Evolutionary conservation across 148 eudicot species (phyloP).

Genomic region (Chenopodium formosanum): DNA sequence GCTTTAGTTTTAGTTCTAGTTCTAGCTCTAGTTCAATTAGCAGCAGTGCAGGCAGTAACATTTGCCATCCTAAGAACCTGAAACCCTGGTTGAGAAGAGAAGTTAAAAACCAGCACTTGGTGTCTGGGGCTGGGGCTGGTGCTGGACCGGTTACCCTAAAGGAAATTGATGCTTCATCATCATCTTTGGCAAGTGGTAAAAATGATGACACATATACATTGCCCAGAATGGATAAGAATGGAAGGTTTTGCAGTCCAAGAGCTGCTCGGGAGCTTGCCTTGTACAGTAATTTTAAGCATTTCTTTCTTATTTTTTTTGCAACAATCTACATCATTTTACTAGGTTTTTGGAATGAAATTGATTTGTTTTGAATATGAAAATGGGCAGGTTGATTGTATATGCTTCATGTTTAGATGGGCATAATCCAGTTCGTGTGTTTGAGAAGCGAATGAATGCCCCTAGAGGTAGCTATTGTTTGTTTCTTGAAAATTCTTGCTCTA

Average conservation of each 20-base stretch:
- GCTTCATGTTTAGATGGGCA: constrained; percentile 84
- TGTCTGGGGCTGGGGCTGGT: constrained; percentile 7
- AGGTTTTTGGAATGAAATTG: not conserved
- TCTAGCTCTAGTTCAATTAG: not conserved
- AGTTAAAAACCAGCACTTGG: constrained; percentile 14
- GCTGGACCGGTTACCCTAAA: constrained; percentile 8
- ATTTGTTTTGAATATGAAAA: constrained; percentile 5
- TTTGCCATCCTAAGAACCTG: constrained; percentile 1
- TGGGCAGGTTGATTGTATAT: constrained; percentile 56
- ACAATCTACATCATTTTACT: not conserved
- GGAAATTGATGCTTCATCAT: constrained; percentile 17
- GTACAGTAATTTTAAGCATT: constrained; percentile 36
- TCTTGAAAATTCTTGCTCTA: not conserved
- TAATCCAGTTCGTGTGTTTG: constrained; percentile 81
- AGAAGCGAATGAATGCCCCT: constrained; percentile 62
- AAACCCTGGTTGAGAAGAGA: constrained; percentile 5
- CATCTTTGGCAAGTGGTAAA: constrained; percentile 14
- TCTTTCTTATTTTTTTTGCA: not conserved
- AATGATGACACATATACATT: constrained; percentile 22
- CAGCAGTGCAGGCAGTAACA: not conserved
- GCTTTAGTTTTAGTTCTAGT: constrained; percentile 6
- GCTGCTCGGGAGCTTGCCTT: constrained; percentile 92
- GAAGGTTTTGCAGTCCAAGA: constrained; percentile 88
- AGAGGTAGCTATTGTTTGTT: constrained; percentile 39
- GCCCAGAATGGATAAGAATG: constrained; percentile 74